Evolutionary conservation across 805 yeast species (phyloP).

Genomic region (Dipodascus albidus): DNA sequence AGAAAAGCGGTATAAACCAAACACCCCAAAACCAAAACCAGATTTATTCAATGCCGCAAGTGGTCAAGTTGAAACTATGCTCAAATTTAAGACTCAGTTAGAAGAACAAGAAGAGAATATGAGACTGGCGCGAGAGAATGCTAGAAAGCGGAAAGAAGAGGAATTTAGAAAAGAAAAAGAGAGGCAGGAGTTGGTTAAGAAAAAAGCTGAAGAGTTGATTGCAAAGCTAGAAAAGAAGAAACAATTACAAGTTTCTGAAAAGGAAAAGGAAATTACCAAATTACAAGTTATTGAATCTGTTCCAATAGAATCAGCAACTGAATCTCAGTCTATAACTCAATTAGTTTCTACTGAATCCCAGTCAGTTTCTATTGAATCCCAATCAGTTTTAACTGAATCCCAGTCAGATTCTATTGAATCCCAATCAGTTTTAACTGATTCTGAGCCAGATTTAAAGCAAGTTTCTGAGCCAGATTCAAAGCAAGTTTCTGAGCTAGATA

Average conservation of each 20-base stretch:
- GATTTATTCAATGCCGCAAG: constrained; percentile 18
- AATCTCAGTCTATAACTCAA: too few relatives aligned
- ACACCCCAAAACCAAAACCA: constrained; percentile 14
- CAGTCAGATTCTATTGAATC: too few relatives aligned
- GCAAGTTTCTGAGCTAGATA: not conserved
- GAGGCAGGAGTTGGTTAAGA: constrained; percentile 19
- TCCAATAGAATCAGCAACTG: too few relatives aligned
- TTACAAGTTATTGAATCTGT: too few relatives aligned
- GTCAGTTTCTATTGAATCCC: too few relatives aligned
- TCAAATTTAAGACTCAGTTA: constrained; percentile 5
- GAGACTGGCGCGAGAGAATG: constrained; percentile 24
- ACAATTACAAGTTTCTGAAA: not conserved
- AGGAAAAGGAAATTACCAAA: not conserved
- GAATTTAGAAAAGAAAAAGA: constrained; percentile 22
- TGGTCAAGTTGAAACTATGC: constrained; percentile 15
- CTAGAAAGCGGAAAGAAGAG: constrained; percentile 26
- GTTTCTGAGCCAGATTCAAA: not conserved
- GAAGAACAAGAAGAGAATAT: constrained; percentile 25
- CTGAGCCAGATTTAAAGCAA: too few relatives aligned
- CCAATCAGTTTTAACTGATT: too few relatives aligned
- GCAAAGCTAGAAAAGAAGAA: constrained; percentile 12
- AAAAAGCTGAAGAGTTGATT: constrained; percentile 22
- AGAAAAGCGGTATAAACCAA: constrained; percentile 14
- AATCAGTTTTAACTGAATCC: too few relatives aligned
- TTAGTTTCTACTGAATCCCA: too few relatives aligned